Percentiles rank a stretch among this genome's conserved stretches.
Evolutionary conservation across 2,329 filamentous ascomycete species (phyloP).

Genomic region (Coniosporium tulheliwenetii): DNA sequence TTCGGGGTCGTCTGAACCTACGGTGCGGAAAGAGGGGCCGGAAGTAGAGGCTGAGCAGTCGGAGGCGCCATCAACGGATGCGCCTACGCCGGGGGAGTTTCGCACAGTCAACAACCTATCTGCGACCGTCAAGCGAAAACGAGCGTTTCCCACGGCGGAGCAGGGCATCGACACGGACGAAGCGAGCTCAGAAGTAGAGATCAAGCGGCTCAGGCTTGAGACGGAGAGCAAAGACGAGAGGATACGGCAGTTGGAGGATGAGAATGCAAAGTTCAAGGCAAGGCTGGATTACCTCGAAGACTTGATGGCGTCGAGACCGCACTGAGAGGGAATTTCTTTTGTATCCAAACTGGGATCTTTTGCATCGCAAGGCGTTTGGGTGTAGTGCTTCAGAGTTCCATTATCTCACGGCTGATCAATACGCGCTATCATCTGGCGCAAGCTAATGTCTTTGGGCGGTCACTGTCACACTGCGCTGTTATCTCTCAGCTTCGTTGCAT

Average conservation of each 20-base stretch:
- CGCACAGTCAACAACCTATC: not conserved
- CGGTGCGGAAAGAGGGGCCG: not conserved
- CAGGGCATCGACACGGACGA: not conserved
- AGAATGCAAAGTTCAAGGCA: not conserved
- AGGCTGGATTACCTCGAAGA: no score
- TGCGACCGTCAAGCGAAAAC: no score
- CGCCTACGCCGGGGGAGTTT: not conserved
- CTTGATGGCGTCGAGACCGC: no score
- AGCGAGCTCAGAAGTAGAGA: not conserved
- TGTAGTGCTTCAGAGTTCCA: no score
- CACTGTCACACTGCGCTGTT: no score
- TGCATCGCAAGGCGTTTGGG: no score
- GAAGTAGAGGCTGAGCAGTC: not conserved
- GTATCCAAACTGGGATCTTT: no score
- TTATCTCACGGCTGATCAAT: no score
- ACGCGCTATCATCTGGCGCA: no score
- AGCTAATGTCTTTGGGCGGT: no score
- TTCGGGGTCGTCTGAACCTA: constrained; percentile 7
- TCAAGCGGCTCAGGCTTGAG: not conserved
- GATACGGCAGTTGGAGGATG: not conserved
- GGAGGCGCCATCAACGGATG: not conserved
- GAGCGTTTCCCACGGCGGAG: not conserved
- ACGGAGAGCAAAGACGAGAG: not conserved
- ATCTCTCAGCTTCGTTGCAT: no score
- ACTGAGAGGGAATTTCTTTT: no score